phyloP scores from a whole-genome alignment of 2,329 filamentous ascomycete species.

The Diaporthe sp. region DNA sequence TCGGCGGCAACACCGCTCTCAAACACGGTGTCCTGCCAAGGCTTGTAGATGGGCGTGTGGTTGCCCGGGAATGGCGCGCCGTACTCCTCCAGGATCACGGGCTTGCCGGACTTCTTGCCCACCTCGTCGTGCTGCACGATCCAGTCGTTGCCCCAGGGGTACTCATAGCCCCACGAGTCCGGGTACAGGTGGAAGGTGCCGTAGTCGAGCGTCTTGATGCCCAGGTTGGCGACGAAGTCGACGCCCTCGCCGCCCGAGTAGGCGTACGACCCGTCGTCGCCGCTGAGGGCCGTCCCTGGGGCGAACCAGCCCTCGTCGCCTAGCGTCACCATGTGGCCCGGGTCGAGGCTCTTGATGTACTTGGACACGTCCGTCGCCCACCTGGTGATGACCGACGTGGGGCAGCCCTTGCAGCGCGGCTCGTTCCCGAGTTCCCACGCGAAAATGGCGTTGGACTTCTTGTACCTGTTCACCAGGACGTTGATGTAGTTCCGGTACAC shows the following conservation, averaged over 20 bases:
- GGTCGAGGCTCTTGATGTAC: constrained; percentile 72
- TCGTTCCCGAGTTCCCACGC: constrained; percentile 66
- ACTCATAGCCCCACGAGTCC: constrained; percentile 36
- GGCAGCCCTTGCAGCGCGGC: constrained; percentile 70
- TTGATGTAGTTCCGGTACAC: constrained; percentile 62
- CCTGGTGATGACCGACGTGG: constrained; percentile 64
- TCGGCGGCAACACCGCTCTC: constrained; percentile 32
- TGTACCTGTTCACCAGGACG: constrained; percentile 57
- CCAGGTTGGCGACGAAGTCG: constrained; percentile 63
- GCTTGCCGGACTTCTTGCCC: constrained; percentile 31
- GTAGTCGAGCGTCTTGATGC: constrained; percentile 62
- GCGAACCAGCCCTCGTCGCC: constrained; percentile 63
- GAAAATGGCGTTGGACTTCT: constrained; percentile 56
- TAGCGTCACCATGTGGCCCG: constrained; percentile 69
- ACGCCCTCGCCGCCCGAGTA: constrained; percentile 62
- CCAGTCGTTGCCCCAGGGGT: constrained; percentile 33
- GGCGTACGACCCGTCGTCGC: constrained; percentile 52
- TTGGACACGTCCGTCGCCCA: constrained; percentile 67
- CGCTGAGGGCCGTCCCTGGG: constrained; percentile 38
- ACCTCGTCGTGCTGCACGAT: constrained; percentile 32
- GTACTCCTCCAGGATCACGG: constrained; percentile 35
- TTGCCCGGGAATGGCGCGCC: constrained; percentile 31
- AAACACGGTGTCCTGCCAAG: constrained; percentile 35
- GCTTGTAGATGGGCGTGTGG: constrained; percentile 32
- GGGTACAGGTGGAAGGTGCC: constrained; percentile 55